Base-by-base conservation (phyloP, 768 basidiomycete species). In the Suillus occidentalis region DNA sequence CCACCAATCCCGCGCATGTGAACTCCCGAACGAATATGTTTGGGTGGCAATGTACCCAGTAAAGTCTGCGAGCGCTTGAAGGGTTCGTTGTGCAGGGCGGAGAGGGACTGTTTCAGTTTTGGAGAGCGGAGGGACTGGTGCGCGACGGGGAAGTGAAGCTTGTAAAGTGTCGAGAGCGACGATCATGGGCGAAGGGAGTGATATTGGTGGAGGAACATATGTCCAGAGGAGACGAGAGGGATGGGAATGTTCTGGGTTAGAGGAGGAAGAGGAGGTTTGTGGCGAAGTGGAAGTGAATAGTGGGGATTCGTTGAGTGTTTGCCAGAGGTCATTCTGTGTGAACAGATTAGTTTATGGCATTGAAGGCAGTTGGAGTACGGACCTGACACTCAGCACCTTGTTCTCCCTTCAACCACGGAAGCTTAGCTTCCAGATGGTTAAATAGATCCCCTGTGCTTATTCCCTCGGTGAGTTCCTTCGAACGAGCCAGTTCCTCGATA, bases 41-140 rank as follows among this genome's bases (percentile, higher is more conserved):
- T 92, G 89, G 10, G 89, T 83, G 64, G 89, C 88, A 71, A 94
- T 84, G 73, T 91, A 92, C 6, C 92, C 91, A 0, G 91, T 93
- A 66, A 94, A 83, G 69, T 91, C 88, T 2, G 88, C 83, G 45
- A 92, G 80, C 0, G 84, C 73, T 71, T 92, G 84, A 8, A 92
- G 77, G 12, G 87, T 87, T 69, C 87, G 83, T 69, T 90, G 89
- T 70, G 81, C 80, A 8, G 82, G 62, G 42, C 70, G 78, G 52
- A 75, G 81, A 31, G 75, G 53, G 34, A 60, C 67, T 18, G 56
- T 61, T 8, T 20, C 69, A 53, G 60, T 28, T 34, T 31, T 69
- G 60, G 65, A 65, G 39, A 61, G 69, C 12, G 25, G 67, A 42
- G 61, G 64, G 31, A 47, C 57, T 49, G 66, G 61, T 73, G 68